These are phyloP conservation scores for Coprinopsis strossmayeri DNA, from an alignment of 768 basidiomycete genomes.

Conservation along the genomic window DNA sequence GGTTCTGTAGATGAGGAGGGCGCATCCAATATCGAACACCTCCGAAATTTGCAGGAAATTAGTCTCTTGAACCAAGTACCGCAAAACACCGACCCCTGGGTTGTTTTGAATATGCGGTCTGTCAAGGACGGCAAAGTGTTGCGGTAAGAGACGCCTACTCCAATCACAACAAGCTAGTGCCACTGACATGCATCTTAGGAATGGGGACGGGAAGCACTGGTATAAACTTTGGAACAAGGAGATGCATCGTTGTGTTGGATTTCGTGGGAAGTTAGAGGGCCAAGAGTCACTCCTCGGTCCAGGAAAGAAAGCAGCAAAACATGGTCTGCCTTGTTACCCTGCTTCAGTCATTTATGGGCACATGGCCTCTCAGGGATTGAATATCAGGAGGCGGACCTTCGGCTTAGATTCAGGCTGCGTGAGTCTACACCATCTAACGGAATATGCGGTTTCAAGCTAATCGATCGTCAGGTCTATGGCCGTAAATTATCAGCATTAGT, in stretches of 20 bases:
- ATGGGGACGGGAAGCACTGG: constrained; percentile 64
- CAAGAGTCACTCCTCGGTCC: constrained; percentile 2
- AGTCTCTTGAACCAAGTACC: constrained; percentile 61
- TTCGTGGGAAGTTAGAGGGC: constrained; percentile 17
- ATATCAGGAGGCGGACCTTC: constrained; percentile 76
- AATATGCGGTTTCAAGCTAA: not conserved
- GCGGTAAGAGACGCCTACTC: constrained; percentile 23
- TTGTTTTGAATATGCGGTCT: constrained; percentile 65
- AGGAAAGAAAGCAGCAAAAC: constrained; percentile 15
- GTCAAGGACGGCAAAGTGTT: constrained; percentile 39
- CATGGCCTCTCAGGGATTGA: constrained; percentile 70
- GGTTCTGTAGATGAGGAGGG: not conserved
- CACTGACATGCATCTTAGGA: not conserved
- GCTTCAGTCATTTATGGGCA: constrained; percentile 86
- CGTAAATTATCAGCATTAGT: constrained; percentile 61
- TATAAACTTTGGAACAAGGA: constrained; percentile 65
- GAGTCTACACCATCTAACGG: constrained; percentile 21
- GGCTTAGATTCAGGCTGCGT: constrained; percentile 89
- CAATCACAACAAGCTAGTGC: not conserved
- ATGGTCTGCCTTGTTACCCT: constrained; percentile 55
- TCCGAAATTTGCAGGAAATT: constrained; percentile 60
- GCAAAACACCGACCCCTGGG: constrained; percentile 77
- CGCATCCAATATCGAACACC: constrained; percentile 13
- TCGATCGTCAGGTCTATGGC: constrained; percentile 43
- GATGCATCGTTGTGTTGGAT: constrained; percentile 54